Conservation (phyloP, 1,284 basidiomycete species). For the Pholiota adiposa region DNA sequence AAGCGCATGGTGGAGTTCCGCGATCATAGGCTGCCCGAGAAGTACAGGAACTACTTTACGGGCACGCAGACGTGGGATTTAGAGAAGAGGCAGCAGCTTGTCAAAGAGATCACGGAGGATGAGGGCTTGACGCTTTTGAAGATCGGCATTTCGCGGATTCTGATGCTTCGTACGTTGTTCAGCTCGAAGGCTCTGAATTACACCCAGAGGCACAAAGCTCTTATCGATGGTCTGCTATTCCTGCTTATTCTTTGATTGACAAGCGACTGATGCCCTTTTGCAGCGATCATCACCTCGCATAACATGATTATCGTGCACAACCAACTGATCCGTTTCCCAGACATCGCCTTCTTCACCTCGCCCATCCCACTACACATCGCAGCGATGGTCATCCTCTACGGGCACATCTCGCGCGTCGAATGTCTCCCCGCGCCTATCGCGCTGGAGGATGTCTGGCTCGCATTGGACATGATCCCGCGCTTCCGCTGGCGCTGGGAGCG, state of each 20-base stretch:
- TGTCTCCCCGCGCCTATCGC: constrained; percentile 64
- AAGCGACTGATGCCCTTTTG: constrained; percentile 1
- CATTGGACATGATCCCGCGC: constrained; percentile 81
- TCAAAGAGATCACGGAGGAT: constrained; percentile 75
- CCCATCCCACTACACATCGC: constrained; percentile 85
- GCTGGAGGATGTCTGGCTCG: constrained; percentile 80
- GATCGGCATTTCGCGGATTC: constrained; percentile 77
- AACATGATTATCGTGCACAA: constrained; percentile 83
- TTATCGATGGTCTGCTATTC: constrained; percentile 66
- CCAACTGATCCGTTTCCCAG: constrained; percentile 78
- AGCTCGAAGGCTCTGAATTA: constrained; percentile 72
- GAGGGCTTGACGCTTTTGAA: constrained; percentile 80
- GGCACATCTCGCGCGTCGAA: constrained; percentile 77
- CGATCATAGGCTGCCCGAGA: constrained; percentile 60
- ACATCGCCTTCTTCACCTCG: constrained; percentile 84
- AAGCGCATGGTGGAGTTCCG: constrained; percentile 73
- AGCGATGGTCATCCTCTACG: constrained; percentile 85
- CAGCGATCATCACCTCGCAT: constrained; percentile 82
- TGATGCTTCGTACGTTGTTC: constrained; percentile 76
- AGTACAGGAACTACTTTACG: constrained; percentile 71
- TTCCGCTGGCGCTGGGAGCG: constrained; percentile 89
- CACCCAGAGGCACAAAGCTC: constrained; percentile 63
- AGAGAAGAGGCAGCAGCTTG: constrained; percentile 65
- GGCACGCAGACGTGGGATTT: constrained; percentile 74
- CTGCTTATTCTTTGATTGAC: background rate